Conservation (phyloP, 805 yeast species). For the Candida dendrica region DNA sequence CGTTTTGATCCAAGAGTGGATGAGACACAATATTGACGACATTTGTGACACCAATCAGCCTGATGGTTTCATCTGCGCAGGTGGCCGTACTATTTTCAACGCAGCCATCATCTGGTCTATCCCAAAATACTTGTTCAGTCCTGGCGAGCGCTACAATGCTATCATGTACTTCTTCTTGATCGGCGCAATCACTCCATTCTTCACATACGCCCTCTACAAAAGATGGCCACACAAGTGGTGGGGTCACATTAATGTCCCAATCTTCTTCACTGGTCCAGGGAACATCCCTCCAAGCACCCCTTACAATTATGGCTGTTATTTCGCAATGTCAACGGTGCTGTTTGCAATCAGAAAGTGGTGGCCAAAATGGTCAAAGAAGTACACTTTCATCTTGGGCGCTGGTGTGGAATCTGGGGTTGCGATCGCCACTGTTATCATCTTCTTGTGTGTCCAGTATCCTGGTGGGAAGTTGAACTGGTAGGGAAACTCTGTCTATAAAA, state of each 20-base stretch:
- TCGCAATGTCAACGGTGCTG: conserved; percentile 37
- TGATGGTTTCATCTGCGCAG: conserved; percentile 37
- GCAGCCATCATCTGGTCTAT: conserved; percentile 48
- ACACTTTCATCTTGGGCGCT: too few species aligned
- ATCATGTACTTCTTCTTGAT: conserved; percentile 49
- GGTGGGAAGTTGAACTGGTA: too few species aligned
- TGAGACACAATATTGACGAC: conserved; percentile 28
- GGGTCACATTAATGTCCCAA: conserved; percentile 48
- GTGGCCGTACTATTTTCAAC: conserved; percentile 35
- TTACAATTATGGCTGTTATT: conserved; percentile 54
- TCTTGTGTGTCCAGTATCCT: too few species aligned
- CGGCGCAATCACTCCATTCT: conserved; percentile 35
- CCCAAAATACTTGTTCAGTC: conserved; percentile 41
- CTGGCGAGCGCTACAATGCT: conserved; percentile 44
- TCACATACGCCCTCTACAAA: conserved; percentile 24
- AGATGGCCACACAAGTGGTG: conserved; percentile 23
- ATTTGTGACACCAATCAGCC: conserved; percentile 32
- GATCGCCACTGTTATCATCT: too few species aligned
- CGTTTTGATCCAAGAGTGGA: conserved; percentile 34
- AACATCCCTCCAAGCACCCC: conserved; percentile 72
- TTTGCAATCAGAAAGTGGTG: conserved; percentile 38
- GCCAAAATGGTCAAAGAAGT: conserved; percentile 42
- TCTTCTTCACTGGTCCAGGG: conserved; percentile 54
- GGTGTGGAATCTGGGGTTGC: too few species aligned
- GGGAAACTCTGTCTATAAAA: too few species aligned